These are phyloP conservation scores for Pleomassaria siparia DNA, from an alignment of 2,329 filamentous ascomycete genomes.

Conservation along the genomic window DNA sequence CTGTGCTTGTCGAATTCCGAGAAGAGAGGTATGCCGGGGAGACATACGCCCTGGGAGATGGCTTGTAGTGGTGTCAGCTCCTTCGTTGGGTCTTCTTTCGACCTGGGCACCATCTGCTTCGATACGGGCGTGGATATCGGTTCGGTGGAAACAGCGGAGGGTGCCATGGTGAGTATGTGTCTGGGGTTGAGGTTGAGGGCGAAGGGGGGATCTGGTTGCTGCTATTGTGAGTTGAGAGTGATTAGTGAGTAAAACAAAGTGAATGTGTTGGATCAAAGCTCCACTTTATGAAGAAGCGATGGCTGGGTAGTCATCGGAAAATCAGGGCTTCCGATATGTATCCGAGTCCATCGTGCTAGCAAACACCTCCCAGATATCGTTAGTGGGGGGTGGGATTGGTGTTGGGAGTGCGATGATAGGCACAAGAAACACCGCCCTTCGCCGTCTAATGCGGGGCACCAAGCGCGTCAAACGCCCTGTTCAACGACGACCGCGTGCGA, in stretches of 20 bases:
- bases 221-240: too few relatives aligned
- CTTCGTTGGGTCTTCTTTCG: slow-evolving; percentile 24
- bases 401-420: neutral
- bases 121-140: slow-evolving; percentile 7
- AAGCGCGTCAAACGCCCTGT: neutral
- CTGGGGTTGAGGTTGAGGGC: neutral
- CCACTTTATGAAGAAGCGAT: neutral
- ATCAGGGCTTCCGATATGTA: neutral
- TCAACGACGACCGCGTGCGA: neutral
- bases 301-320: neutral
- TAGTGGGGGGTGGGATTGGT: neutral
- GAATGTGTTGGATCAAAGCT: neutral
- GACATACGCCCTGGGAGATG: slow-evolving; percentile 50
- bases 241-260: neutral
- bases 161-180: slow-evolving; percentile 31
- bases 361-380: neutral
- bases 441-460: neutral
- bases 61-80: slow-evolving; percentile 41
- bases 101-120: slow-evolving; percentile 23
- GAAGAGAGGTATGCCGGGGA: slow-evolving; percentile 60
- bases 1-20: slow-evolving; percentile 58
- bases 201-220: neutral
- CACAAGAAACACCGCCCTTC: neutral
- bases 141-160: slow-evolving; percentile 28
- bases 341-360: neutral